These are phyloP conservation scores for Aspergillus bertholletiae DNA, from an alignment of 495 filamentous ascomycete genomes.

Conservation along the genomic window DNA sequence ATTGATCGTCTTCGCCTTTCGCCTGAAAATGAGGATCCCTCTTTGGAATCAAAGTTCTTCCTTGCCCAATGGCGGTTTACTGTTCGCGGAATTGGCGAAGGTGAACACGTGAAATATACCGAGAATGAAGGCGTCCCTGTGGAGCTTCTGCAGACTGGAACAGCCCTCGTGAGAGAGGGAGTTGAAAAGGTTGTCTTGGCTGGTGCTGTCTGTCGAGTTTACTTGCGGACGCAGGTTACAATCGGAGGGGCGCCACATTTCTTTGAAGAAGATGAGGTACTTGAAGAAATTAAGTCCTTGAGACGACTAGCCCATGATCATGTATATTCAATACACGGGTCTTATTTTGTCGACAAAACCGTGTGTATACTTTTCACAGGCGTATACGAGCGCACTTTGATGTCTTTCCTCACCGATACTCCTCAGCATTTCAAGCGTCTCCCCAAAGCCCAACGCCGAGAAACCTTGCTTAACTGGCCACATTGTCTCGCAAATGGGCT, in stretches of 20 bases:
- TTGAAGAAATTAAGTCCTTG: constrained; percentile 62
- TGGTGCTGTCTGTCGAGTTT: constrained; percentile 41
- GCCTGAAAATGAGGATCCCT: constrained; percentile 49
- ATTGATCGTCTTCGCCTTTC: constrained; percentile 66
- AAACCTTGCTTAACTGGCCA: constrained; percentile 76
- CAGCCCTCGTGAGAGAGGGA: constrained; percentile 41
- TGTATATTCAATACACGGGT: constrained; percentile 74
- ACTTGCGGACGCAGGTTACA: constrained; percentile 68
- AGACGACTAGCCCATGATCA: constrained; percentile 71
- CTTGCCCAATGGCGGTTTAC: constrained; percentile 78
- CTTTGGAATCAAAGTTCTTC: constrained; percentile 71
- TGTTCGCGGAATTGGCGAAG: constrained; percentile 65
- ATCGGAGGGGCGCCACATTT: constrained; percentile 56
- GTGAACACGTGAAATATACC: constrained; percentile 68
- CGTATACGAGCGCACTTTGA: constrained; percentile 70
- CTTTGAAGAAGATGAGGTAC: constrained; percentile 62
- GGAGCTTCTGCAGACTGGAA: constrained; percentile 58
- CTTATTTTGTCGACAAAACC: constrained; percentile 68
- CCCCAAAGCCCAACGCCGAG: constrained; percentile 65
- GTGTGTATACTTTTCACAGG: constrained; percentile 79
- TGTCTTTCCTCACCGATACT: constrained; percentile 67
- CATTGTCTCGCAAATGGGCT: constrained; percentile 80
- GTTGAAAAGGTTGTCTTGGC: constrained; percentile 66
- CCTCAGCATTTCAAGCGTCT: constrained; percentile 67
- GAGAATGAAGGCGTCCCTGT: constrained; percentile 78